Base-by-base conservation (phyloP, 2,329 filamentous ascomycete species). In the Monosporascus sp. region DNA sequence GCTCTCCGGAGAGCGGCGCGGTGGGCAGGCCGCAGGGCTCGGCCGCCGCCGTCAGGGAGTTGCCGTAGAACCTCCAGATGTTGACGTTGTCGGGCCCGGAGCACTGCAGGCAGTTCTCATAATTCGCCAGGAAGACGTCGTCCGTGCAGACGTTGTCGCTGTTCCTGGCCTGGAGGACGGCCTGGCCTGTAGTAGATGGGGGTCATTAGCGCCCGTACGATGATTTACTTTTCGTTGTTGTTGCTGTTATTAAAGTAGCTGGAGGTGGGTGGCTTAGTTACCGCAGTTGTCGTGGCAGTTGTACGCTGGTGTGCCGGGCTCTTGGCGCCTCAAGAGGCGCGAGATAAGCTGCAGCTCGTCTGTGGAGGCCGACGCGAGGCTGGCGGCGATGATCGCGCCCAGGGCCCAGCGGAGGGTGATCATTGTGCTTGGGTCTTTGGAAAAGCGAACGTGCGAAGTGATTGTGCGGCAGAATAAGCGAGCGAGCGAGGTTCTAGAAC, bases 231-330 rank as follows among this genome's bases (percentile, higher is more conserved):
- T 50, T 35, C 27, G 38, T 5, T 55, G 43, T 27, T 19, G 24
- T 1, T 37, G 27, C 14, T 35, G 31, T 11, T 14, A 5, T 35
- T 35, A 35, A 11, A 14, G 9, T 14, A 11, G 31, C 9, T 5
- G 9, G 31, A 11, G 31, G 2, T 20, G 35, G 7, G 5, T 17
- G 48, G 40, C 17, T 7, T 19, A 65, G 72, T 55, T 66, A 78
- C 77, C 77, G 66, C 77, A 80, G 63, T 74, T 73, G 58, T 73
- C 70, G 58, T 80, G 77, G 65, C 78, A 81, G 43, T 78, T 66
- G 60, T 74, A 78, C 7, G 66, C 56, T 5, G 74, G 69, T 5
- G 71, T 71, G 6, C 74, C 75, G 14, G 74, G 73, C 19, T 72
- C 70, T 60, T 77, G 74, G n/a, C 76, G 74, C 59, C 58, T 62